Conservation (phyloP, 768 basidiomycete genomes). For the Russula emetica region DNA sequence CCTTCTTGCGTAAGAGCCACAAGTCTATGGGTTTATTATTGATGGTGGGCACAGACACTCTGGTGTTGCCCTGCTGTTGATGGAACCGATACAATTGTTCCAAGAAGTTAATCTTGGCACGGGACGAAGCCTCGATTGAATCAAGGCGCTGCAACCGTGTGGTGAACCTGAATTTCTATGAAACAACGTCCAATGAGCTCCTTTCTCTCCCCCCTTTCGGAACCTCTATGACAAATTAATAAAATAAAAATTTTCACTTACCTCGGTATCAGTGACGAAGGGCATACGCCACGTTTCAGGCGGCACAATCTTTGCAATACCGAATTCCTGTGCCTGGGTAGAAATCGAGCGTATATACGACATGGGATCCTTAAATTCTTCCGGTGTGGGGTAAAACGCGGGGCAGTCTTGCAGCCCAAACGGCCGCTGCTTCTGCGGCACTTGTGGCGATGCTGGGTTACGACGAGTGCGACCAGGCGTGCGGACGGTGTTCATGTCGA, state of each 20-base stretch:
- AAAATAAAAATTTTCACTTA: constrained; percentile 35
- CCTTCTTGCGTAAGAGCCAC: constrained; percentile 90
- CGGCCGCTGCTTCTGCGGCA: constrained; percentile 49
- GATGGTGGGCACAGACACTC: constrained; percentile 90
- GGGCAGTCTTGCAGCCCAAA: constrained; percentile 90
- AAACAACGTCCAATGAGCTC: constrained; percentile 23
- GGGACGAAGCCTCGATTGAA: constrained; percentile 93
- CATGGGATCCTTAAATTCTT: constrained; percentile 94
- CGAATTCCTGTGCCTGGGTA: constrained; percentile 64
- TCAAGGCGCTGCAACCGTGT: constrained; percentile 93
- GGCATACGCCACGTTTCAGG: constrained; percentile 94
- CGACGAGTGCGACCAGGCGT: constrained; percentile 51
- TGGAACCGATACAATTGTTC: constrained; percentile 97
- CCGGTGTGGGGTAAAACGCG: constrained; percentile 79
- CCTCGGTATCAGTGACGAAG: constrained; percentile 92
- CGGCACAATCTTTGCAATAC: constrained; percentile 95
- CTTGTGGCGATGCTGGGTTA: constrained; percentile 32
- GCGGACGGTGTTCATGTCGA: constrained; percentile 72
- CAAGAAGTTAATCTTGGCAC: constrained; percentile 95
- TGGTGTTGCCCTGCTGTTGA: constrained; percentile 87
- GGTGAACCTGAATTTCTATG: constrained; percentile 89
- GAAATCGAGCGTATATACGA: constrained; percentile 83
- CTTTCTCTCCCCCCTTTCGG: constrained; percentile 31
- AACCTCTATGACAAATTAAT: constrained; percentile 27
- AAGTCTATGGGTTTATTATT: constrained; percentile 91